Evolutionary conservation across 495 filamentous ascomycete genomes (phyloP).

Genomic region (Hypoxylon trugodes): DNA sequence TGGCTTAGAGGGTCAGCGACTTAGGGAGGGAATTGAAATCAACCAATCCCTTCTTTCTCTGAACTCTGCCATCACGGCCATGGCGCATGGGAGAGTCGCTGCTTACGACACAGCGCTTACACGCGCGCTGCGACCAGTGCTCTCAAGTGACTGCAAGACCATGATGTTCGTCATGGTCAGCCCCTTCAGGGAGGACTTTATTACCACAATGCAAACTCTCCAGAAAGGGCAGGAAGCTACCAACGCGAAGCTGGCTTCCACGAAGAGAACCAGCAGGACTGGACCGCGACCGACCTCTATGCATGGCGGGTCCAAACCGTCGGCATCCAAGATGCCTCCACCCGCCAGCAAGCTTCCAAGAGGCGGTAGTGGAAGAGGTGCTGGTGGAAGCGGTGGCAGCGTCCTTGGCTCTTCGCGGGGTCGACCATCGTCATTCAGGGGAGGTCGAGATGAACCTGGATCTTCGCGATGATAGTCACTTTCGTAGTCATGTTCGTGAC

Average conservation of each 20-base stretch:
- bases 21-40: conserved; percentile 94
- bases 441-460: no score
- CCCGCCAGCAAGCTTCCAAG: no score
- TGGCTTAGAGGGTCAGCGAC: conserved; percentile 68
- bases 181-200: conserved; percentile 83
- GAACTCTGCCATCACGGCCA: conserved; percentile 90
- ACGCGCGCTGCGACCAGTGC: conserved; percentile 87
- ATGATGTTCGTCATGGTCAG: conserved; percentile 98
- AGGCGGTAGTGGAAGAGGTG: no score
- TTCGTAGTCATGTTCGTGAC: no score
- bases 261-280: neutral
- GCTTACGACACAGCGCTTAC: conserved; percentile 95
- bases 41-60: conserved; percentile 88
- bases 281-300: neutral
- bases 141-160: conserved; percentile 93
- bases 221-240: conserved; percentile 30
- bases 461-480: no score
- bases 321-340: no score
- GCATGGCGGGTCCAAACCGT: neutral
- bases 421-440: no score
- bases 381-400: no score
- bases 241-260: conserved; percentile 16
- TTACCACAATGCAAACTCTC: conserved; percentile 24
- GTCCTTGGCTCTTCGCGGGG: no score
- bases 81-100: conserved; percentile 82